phyloP scores from a whole-genome alignment of 2,329 filamentous ascomycete genomes.

The Tolypocladium ovalisporum region DNA sequence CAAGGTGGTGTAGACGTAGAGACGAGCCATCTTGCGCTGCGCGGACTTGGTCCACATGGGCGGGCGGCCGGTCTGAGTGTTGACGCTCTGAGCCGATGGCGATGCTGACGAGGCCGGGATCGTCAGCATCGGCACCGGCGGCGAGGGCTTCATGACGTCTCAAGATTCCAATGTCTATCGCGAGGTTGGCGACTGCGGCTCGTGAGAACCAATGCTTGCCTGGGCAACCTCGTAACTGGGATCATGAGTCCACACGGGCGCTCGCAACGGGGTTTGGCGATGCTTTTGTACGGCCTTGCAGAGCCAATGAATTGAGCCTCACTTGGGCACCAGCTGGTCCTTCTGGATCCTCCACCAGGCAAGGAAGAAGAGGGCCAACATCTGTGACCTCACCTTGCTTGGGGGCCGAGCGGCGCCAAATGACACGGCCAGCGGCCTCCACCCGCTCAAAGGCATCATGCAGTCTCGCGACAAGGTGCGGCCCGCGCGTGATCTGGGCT shows the following conservation, averaged over 20 bases:
- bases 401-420: neutral
- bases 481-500: neutral
- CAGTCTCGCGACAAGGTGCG: neutral
- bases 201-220: neutral
- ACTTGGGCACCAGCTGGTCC: neutral
- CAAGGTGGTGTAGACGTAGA: constrained; percentile 46
- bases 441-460: neutral
- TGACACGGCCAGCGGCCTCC: neutral
- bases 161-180: neutral
- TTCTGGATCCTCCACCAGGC: neutral
- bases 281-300: neutral
- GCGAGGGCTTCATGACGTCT: neutral
- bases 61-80: constrained; percentile 33
- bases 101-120: constrained; percentile 2
- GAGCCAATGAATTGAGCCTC: neutral
- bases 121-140: constrained; percentile 1
- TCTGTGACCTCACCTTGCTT: neutral
- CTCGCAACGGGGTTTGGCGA: neutral
- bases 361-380: neutral
- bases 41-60: constrained; percentile 43
- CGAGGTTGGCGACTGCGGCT: neutral
- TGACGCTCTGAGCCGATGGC: constrained; percentile 1
- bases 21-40: constrained; percentile 40
- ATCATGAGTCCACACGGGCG: neutral
- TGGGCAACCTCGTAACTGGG: neutral